Percentiles rank a stretch among this genome's conserved stretches.
phyloP scores from a whole-genome alignment of 805 yeast species.

The Crinitomyces ghanaensis region DNA sequence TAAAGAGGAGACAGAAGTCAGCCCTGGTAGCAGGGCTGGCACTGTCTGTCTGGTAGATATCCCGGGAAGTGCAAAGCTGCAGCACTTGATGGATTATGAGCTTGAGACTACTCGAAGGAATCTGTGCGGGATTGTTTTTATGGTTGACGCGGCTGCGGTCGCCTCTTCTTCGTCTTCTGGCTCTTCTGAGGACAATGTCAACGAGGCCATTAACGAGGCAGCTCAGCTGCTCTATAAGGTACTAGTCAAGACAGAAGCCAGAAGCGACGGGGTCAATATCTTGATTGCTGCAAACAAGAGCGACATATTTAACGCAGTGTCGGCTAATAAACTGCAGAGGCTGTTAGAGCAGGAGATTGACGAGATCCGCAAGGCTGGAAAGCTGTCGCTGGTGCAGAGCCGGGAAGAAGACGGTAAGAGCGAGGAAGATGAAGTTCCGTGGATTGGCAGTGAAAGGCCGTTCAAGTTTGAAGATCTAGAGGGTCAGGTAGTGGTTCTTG shows the following conservation, averaged over 20 bases:
- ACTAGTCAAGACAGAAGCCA: constrained; percentile 49
- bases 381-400: constrained; percentile 36
- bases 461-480: constrained; percentile 63
- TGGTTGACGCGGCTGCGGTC: constrained; percentile 77
- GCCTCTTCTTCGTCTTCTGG: too few species aligned
- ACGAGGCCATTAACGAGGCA: constrained; percentile 39
- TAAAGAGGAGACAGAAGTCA: constrained; percentile 10
- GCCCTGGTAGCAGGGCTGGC: too few species aligned
- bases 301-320: constrained; percentile 76
- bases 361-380: constrained; percentile 38
- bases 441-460: constrained; percentile 29
- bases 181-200: too few species aligned
- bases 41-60: constrained; percentile 57
- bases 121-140: constrained; percentile 57
- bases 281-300: constrained; percentile 74
- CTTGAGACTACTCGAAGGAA: constrained; percentile 20
- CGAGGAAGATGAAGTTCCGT: constrained; percentile 32
- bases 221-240: constrained; percentile 51
- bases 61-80: constrained; percentile 81
- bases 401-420: constrained; percentile 27
- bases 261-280: constrained; percentile 60
- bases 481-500: constrained; percentile 46
- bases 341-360: constrained; percentile 56
- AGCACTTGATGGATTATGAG: constrained; percentile 38
- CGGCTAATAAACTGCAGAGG: constrained; percentile 46